These are phyloP conservation scores for Flaveria sonorensis DNA, from an alignment of 129 eudicot genomes.

Conservation along the genomic window DNA sequence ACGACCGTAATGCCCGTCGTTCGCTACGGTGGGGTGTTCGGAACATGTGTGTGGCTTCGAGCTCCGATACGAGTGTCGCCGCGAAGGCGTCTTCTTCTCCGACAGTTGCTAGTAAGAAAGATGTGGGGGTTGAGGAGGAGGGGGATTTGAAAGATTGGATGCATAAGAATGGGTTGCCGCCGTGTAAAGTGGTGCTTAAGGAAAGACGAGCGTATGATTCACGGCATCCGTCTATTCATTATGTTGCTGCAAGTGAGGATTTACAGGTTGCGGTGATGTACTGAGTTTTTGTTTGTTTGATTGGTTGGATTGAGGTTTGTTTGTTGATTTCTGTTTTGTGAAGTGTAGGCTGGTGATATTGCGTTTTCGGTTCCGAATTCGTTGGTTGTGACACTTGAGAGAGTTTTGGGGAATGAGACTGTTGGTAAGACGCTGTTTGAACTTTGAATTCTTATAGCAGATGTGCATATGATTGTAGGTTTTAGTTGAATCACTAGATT, in stretches of 20 bases:
- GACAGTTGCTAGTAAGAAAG: slow-evolving; percentile 42
- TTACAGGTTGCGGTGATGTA: slow-evolving; percentile 51
- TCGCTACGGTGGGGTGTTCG: slow-evolving; percentile 29
- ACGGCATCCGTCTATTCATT: slow-evolving; percentile 61
- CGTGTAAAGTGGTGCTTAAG: slow-evolving; percentile 69
- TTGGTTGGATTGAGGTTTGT: background rate
- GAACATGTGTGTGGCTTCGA: slow-evolving; percentile 58
- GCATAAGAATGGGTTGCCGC: slow-evolving; percentile 94
- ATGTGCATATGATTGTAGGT: slow-evolving; percentile 14
- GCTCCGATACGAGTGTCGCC: slow-evolving; percentile 55
- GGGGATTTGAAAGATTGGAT: slow-evolving; percentile 86
- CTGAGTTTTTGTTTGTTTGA: slow-evolving; percentile 2
- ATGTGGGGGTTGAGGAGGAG: slow-evolving; percentile 36
- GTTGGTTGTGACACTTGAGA: slow-evolving; percentile 82
- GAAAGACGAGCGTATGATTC: slow-evolving; percentile 63
- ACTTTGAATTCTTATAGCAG: background rate
- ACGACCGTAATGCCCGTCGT: slow-evolving; percentile 21
- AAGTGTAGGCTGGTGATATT: slow-evolving; percentile 67
- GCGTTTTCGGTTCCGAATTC: slow-evolving; percentile 86
- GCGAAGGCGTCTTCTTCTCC: slow-evolving; percentile 40
- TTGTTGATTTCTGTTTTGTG: background rate
- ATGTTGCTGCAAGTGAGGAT: slow-evolving; percentile 92
- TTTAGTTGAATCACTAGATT: no score
- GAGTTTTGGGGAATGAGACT: slow-evolving; percentile 92
- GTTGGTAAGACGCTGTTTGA: slow-evolving; percentile 55